Evolutionary conservation across 441 rosid species (phyloP).

Genomic region (Flueggea neowawraea): DNA sequence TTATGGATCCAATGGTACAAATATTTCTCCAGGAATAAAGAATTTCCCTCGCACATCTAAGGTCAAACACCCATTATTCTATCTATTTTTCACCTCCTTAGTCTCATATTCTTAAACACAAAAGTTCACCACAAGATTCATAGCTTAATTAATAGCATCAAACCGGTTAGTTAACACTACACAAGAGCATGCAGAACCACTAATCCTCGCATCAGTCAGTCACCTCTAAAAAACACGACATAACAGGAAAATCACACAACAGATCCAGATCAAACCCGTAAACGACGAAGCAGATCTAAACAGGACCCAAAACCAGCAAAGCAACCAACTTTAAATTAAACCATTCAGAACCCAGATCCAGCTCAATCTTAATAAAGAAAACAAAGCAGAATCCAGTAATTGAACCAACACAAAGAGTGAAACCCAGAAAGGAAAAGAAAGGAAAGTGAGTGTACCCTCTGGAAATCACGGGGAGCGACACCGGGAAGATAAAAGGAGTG

Average conservation of each 20-base stretch:
- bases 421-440: not conserved
- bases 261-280: not conserved
- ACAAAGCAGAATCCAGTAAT: not conserved
- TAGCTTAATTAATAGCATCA: too few species aligned
- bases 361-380: not conserved
- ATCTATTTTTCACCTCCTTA: too few species aligned
- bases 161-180: too few species aligned
- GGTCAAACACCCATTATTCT: too few species aligned
- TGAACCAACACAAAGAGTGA: not conserved
- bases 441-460: constrained; percentile 30
- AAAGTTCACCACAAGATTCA: too few species aligned
- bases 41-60: too few species aligned
- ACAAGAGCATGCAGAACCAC: too few species aligned
- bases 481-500: constrained; percentile 84
- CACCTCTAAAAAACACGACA: not conserved
- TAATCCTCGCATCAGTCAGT: too few species aligned
- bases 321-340: not conserved
- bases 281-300: not conserved
- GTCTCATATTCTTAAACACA: too few species aligned
- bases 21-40: too few species aligned
- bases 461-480: constrained; percentile 89
- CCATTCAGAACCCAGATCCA: not conserved
- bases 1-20: too few species aligned
- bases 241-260: not conserved
- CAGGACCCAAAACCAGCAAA: not conserved